Evolutionary conservation across 2,329 filamentous ascomycete genomes (phyloP).

Genomic region (Rhinocladiella similis): DNA sequence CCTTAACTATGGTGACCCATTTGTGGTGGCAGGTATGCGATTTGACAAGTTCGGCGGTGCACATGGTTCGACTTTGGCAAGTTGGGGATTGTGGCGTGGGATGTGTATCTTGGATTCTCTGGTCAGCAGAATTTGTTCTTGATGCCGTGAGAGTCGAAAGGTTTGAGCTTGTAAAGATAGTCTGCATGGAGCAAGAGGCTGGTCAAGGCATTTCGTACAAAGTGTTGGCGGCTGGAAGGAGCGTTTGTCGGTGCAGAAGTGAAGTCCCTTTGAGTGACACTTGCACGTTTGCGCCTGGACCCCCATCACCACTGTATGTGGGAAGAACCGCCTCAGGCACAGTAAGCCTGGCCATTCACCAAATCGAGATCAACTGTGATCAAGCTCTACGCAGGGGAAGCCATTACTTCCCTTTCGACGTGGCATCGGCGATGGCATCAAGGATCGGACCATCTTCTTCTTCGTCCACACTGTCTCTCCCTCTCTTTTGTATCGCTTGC

Average conservation of each 20-base stretch:
- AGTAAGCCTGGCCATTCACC: no score
- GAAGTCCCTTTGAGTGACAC: no score
- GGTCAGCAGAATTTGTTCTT: not conserved
- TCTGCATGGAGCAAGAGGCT: not conserved
- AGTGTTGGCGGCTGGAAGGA: not conserved
- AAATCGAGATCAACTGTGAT: no score
- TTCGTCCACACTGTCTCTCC: slow-evolving; percentile 49
- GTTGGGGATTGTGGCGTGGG: not conserved
- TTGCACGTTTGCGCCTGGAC: no score
- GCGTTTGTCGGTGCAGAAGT: not conserved
- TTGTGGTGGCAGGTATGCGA: slow-evolving; percentile 49
- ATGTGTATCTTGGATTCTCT: not conserved
- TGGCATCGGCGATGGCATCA: slow-evolving; percentile 32
- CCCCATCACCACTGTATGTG: no score
- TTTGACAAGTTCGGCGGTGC: slow-evolving; percentile 45
- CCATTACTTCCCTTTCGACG: slow-evolving; percentile 6
- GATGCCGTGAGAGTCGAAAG: no score
- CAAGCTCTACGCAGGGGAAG: no score
- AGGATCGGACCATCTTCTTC: slow-evolving; percentile 34
- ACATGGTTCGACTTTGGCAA: slow-evolving; percentile 41
- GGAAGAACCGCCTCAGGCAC: no score
- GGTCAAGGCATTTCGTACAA: not conserved
- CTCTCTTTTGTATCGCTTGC: slow-evolving; percentile 68
- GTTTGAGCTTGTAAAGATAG: no score
- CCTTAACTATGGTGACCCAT: slow-evolving; percentile 49